Evolutionary conservation across 73 alveolate genomes (phyloP).

Genomic region (Paramecium sexaurelia): DNA sequence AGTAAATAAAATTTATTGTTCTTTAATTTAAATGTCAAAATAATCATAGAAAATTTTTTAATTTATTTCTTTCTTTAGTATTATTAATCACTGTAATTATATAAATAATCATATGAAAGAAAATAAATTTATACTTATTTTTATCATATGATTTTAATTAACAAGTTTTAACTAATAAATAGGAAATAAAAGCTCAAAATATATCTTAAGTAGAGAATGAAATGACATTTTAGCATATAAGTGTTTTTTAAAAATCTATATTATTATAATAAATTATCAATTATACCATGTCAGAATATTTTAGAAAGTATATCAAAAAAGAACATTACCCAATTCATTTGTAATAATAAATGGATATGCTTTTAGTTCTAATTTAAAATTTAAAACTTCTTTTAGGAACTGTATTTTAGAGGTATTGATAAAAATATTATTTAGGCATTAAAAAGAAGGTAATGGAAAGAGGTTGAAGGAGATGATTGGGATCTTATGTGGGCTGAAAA

Average conservation of each 20-base stretch:
- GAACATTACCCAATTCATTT: slow-evolving; percentile 89
- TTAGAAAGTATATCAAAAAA: slow-evolving; percentile 92
- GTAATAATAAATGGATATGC: slow-evolving; percentile 52
- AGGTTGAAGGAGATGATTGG: slow-evolving; percentile 97
- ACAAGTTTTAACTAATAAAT: too few species aligned
- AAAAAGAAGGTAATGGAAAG: slow-evolving; percentile 93
- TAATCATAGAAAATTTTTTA: not conserved
- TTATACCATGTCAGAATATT: slow-evolving; percentile 84
- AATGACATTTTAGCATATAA: not conserved
- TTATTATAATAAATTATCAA: not conserved
- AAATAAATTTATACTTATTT: not conserved
- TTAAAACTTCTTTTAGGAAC: slow-evolving; percentile 94
- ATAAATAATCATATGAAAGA: not conserved
- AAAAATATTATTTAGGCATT: slow-evolving; percentile 64
- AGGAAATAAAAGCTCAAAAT: too few species aligned
- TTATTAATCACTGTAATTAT: not conserved
- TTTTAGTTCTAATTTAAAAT: slow-evolving; percentile 86
- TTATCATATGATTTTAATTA: too few species aligned
- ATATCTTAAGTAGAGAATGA: too few species aligned
- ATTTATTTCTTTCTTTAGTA: not conserved
- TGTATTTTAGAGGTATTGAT: slow-evolving; percentile 85
- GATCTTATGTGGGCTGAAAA: slow-evolving; percentile 98
- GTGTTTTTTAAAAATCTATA: not conserved
- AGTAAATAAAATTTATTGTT: not conserved
- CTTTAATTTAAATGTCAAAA: not conserved